A percentile compares a stretch with the other conserved stretches of the same genome.
phyloP scores from a whole-genome alignment of 768 basidiomycete species.

The Suillus subalutaceus region DNA sequence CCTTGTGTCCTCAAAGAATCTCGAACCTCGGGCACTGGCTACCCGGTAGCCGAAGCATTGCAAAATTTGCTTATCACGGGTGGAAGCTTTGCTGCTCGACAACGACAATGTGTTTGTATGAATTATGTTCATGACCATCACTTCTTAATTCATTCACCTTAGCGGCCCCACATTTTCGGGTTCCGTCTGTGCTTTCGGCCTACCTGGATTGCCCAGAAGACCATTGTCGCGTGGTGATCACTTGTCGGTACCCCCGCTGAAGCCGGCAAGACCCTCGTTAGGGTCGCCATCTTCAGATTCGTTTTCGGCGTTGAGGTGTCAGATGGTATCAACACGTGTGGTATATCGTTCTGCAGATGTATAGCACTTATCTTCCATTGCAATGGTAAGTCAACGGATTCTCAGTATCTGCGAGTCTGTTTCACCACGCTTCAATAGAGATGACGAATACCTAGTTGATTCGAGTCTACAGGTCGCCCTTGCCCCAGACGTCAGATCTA shows the following conservation, averaged over 20 bases:
- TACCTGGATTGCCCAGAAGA: neutral
- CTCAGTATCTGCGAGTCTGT: conserved; percentile 4
- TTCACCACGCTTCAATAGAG: neutral
- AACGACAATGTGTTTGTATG: neutral
- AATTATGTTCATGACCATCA: neutral
- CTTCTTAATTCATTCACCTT: conserved; percentile 1
- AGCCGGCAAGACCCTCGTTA: neutral
- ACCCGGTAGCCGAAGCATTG: conserved; percentile 6
- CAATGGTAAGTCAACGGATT: neutral
- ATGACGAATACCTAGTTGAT: neutral
- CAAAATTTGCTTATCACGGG: neutral
- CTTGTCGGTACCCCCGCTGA: neutral
- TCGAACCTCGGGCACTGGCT: neutral
- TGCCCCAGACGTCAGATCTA: conserved; percentile 1
- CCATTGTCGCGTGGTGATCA: neutral
- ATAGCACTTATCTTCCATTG: neutral
- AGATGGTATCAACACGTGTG: conserved; percentile 2
- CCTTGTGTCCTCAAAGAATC: neutral
- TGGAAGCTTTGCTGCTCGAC: neutral
- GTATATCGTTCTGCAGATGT: neutral
- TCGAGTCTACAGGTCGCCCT: neutral
- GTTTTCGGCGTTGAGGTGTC: neutral
- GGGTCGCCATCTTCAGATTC: neutral
- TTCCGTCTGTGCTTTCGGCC: neutral
- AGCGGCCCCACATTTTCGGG: neutral